These are phyloP conservation scores for Scedosporium dehoogii DNA, from an alignment of 2,329 filamentous ascomycete genomes.

Conservation along the genomic window DNA sequence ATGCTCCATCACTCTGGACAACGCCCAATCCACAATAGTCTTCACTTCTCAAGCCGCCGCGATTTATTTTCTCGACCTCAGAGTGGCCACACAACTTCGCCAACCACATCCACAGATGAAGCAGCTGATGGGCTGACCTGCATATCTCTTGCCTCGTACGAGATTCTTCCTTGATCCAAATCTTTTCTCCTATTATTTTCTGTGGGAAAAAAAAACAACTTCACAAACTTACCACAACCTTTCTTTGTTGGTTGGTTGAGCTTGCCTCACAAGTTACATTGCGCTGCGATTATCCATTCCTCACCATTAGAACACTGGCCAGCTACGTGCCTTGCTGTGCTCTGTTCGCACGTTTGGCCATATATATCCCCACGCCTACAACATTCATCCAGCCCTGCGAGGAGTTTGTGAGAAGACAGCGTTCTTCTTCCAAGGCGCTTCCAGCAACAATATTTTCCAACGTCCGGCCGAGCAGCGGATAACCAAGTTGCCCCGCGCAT, in stretches of 20 bases:
- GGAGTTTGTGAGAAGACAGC: not conserved
- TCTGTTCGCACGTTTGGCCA: no score
- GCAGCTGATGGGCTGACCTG: not conserved
- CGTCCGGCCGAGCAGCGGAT: not conserved
- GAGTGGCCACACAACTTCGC: not conserved
- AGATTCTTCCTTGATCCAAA: not conserved
- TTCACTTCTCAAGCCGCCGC: not conserved
- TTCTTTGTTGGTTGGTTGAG: no score
- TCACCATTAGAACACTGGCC: no score
- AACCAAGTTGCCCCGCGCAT: not conserved
- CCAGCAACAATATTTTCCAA: not conserved
- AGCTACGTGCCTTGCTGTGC: no score
- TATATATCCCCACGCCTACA: no score
- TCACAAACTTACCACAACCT: no score
- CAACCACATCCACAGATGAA: not conserved
- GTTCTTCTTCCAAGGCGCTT: not conserved
- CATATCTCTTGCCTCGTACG: not conserved
- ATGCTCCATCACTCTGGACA: conserved; percentile 4
- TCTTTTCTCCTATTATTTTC: not conserved
- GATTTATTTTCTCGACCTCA: not conserved
- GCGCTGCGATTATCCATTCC: no score
- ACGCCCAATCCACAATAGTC: not conserved
- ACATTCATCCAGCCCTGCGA: no score
- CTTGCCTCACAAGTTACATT: no score
- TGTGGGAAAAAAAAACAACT: no score